These are phyloP conservation scores for Cutaneotrichosporon mucoides DNA, from an alignment of 1,284 basidiomycete species.

Conservation along the genomic window DNA sequence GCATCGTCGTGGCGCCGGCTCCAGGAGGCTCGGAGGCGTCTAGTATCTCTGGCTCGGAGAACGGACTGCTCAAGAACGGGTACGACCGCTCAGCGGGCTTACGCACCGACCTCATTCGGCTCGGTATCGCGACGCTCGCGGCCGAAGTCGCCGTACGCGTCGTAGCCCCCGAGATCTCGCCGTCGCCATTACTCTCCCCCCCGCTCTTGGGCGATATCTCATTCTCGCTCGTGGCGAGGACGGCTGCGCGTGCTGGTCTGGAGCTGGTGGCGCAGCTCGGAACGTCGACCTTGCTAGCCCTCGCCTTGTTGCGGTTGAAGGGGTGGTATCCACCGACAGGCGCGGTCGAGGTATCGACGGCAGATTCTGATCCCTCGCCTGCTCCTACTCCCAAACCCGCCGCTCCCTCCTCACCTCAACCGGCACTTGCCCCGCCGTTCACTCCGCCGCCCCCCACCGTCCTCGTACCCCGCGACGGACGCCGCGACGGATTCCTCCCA, in stretches of 20 bases:
- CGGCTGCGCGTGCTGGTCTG: not conserved
- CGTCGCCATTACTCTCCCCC: not conserved
- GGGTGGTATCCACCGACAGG: slow-evolving; percentile 29
- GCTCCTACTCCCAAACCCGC: too few relatives aligned
- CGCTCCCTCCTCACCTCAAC: too few relatives aligned
- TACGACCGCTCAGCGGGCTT: slow-evolving; percentile 6
- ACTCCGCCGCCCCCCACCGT: too few relatives aligned
- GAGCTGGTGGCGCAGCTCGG: slow-evolving; percentile 38
- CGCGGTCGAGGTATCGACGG: too few relatives aligned
- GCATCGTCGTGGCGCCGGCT: not conserved
- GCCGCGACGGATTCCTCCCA: slow-evolving; percentile 47
- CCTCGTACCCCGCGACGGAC: slow-evolving; percentile 20
- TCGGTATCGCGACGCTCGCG: slow-evolving; percentile 23
- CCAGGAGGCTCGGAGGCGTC: too few relatives aligned
- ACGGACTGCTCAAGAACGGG: not conserved
- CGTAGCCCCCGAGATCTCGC: not conserved
- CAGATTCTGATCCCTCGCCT: too few relatives aligned
- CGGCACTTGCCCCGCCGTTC: not conserved
- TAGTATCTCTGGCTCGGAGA: too few relatives aligned
- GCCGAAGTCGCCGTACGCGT: slow-evolving; percentile 29
- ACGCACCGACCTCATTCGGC: slow-evolving; percentile 7
- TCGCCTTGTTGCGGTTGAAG: slow-evolving; percentile 21
- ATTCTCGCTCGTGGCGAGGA: not conserved
- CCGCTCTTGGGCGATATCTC: not conserved
- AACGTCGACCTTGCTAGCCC: slow-evolving; percentile 24